Base-by-base conservation (phyloP, 306 rosid species). In the Cucurbita maxima region DNA sequence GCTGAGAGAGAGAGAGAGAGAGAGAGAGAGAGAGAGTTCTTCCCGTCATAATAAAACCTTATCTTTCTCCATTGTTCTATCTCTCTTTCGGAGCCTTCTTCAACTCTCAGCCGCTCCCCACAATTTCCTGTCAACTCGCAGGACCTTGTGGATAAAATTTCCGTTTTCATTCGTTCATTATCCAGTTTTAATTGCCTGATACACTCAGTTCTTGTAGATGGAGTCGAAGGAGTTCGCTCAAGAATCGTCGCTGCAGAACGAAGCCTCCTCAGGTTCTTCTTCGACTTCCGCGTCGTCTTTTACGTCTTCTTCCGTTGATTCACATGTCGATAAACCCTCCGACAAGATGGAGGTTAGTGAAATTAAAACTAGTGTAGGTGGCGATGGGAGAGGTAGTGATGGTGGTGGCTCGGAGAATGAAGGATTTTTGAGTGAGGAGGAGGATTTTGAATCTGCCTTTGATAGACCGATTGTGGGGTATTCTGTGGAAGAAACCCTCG, bases 371-470 rank as follows among this genome's bases (percentile, higher is more conserved):
- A 37, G 48, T 55, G 69, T 61, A 37, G 18, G 61, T 45, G 58
- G 56, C 37, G 77, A 79, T 75, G 69, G 48, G 18, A 85, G 80
- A 1, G 61, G 73, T 5, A 70, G 67, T 16, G 79, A 69, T 14
- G 74, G 18, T n/a, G 81, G 51, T 10, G 89, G 82, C 40, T 82
- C 88, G 7, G 96, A 86, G 1, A 51, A 67, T 15, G 92, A 84
- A 6, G 98, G 96, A 50, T 90, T 90, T 43, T 30, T 78, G 57
- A 90, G 92, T 60, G 97, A 85, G 2, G 94, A 81, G 11, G 88
- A 82, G 40, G 92, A 83, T 40, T 82, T 87, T 2, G 92, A 79
- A n/a, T 22, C 83, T 51, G 77, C 72, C 7, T 34, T 63, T 3
- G 78, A 77, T n/a, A 75, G 79, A 80, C 89, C 89, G 8, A 44